Evolutionary conservation across 352 stramenopile genomes (phyloP).

Genomic region (Globisporangium irregulare): DNA sequence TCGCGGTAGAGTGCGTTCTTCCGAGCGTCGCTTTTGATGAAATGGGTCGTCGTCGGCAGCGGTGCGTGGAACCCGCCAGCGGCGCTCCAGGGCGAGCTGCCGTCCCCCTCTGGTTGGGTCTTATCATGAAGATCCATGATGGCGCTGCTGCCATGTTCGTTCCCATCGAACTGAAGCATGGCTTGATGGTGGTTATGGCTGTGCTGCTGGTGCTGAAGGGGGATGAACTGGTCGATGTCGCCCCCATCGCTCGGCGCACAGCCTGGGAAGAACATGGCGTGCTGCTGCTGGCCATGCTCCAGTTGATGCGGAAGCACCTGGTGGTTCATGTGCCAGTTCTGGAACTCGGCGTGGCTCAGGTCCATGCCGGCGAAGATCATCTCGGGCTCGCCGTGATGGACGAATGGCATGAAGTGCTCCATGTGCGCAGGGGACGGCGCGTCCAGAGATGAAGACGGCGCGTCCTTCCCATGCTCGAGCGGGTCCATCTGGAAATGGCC

Average conservation of each 20-base stretch:
- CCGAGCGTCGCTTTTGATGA: slow-evolving; percentile 1
- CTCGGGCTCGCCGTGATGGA: slow-evolving; percentile 31
- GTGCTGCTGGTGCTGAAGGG: slow-evolving; percentile 1
- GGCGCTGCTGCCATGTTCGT: neutral
- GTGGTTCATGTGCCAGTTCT: slow-evolving; percentile 10
- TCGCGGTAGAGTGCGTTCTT: neutral
- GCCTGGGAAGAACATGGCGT: neutral
- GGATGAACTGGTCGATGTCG: slow-evolving; percentile 2
- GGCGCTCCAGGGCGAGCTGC: neutral
- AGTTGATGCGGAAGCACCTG: neutral
- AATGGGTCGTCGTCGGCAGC: neutral
- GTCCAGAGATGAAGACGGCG: slow-evolving; percentile 18
- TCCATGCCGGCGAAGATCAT: slow-evolving; percentile 43
- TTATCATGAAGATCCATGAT: neutral
- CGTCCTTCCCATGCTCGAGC: slow-evolving; percentile 21
- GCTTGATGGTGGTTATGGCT: neutral
- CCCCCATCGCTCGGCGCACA: neutral
- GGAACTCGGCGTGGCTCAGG: slow-evolving; percentile 4
- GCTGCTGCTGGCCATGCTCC: neutral
- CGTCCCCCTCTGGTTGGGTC: neutral
- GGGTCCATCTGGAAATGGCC: neutral
- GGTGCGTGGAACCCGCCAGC: neutral
- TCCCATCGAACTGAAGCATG: slow-evolving; percentile 5
- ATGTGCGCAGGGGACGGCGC: slow-evolving; percentile 34
- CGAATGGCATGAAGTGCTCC: slow-evolving; percentile 37